These are phyloP conservation scores for Penicillium flavigenum DNA, from an alignment of 495 filamentous ascomycete species.

Conservation along the genomic window DNA sequence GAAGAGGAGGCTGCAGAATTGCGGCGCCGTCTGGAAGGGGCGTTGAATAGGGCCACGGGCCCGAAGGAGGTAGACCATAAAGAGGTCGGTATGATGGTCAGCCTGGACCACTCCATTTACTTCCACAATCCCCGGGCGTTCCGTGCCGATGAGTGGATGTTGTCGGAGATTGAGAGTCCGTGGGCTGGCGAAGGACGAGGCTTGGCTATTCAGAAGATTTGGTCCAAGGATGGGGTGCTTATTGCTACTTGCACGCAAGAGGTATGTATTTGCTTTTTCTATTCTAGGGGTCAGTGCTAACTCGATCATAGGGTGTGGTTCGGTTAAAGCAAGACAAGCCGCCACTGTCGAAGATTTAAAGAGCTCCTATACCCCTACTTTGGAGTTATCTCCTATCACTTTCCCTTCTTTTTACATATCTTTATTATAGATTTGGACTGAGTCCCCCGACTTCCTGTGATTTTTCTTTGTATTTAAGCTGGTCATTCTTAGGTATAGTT, in stretches of 20 bases:
- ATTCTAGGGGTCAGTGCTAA: conserved; percentile 12
- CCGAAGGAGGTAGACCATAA: conserved; percentile 28
- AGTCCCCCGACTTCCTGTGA: background rate
- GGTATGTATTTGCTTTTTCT: conserved; percentile 30
- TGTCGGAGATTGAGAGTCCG: conserved; percentile 87
- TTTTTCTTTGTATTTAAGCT: background rate
- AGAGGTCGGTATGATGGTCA: conserved; percentile 91
- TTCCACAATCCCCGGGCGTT: conserved; percentile 84
- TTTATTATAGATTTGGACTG: conserved; percentile 13
- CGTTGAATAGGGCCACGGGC: conserved; percentile 28
- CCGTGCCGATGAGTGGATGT: conserved; percentile 90
- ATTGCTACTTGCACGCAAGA: conserved; percentile 63
- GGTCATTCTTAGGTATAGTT: background rate
- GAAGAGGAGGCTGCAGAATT: conserved; percentile 45
- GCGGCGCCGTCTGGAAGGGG: conserved; percentile 39
- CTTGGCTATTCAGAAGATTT: conserved; percentile 84
- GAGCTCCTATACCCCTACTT: conserved; percentile 16
- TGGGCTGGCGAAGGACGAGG: conserved; percentile 91
- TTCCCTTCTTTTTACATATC: conserved; percentile 15
- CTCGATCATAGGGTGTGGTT: conserved; percentile 41
- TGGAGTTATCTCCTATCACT: background rate
- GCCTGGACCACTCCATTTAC: conserved; percentile 89
- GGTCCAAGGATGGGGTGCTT: conserved; percentile 74
- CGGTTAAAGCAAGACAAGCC: conserved; percentile 47
- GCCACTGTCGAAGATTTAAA: conserved; percentile 42